These are phyloP conservation scores for Podaxis mareebaensis DNA, from an alignment of 768 basidiomycete species.

Conservation along the genomic window DNA sequence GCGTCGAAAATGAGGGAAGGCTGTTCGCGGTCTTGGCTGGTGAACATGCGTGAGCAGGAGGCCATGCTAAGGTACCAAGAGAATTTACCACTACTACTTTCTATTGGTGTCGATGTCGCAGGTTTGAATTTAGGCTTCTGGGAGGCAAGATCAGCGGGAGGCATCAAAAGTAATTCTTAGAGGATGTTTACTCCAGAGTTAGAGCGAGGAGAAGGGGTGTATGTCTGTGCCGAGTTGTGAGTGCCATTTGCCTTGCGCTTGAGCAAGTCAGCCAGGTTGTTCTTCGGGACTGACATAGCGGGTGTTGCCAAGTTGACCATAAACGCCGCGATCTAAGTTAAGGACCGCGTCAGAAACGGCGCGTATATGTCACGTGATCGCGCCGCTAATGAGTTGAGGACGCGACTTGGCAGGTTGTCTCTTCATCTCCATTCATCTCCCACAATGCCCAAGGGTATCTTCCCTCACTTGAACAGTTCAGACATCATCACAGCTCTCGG, in stretches of 20 bases:
- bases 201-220: slow-evolving; percentile 4
- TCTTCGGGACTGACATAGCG: slow-evolving; percentile 28
- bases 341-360: neutral
- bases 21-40: slow-evolving; percentile 21
- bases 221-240: neutral
- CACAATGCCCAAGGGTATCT: slow-evolving; percentile 51
- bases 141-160: neutral
- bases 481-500: slow-evolving; percentile 68
- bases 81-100: neutral
- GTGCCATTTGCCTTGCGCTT: slow-evolving; percentile 21
- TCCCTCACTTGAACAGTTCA: slow-evolving; percentile 61
- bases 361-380: slow-evolving; percentile 19
- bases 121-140: slow-evolving; percentile 48
- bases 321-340: neutral
- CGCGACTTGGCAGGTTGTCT: neutral
- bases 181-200: neutral
- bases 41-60: neutral
- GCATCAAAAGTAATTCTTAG: neutral
- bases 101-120: slow-evolving; percentile 23
- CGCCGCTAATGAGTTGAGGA: neutral
- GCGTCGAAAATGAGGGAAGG: slow-evolving; percentile 46
- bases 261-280: slow-evolving; percentile 43
- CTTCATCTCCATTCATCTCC: neutral
- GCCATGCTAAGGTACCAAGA: too few species aligned
- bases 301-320: slow-evolving; percentile 1